phyloP scores from a whole-genome alignment of 2,329 filamentous ascomycete genomes.

The Ilyonectria robusta region DNA sequence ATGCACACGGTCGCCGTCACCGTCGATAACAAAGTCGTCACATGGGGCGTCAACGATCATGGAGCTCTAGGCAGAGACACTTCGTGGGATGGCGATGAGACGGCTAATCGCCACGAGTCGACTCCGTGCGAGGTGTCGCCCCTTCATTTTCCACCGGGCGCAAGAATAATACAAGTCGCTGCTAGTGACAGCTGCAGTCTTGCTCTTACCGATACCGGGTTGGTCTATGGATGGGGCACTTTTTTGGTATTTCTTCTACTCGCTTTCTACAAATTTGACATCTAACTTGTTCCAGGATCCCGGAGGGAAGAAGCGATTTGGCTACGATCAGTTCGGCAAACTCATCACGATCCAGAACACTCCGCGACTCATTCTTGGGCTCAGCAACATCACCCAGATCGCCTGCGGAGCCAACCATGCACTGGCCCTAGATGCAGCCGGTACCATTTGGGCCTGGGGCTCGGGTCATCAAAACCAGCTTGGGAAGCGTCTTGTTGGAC shows the following conservation, averaged over 20 bases:
- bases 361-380: conserved; percentile 57
- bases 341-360: conserved; percentile 54
- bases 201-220: conserved; percentile 76
- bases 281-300: conserved; percentile 32
- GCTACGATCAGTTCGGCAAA: conserved; percentile 57
- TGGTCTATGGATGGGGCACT: conserved; percentile 83
- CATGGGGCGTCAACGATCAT: conserved; percentile 88
- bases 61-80: conserved; percentile 80
- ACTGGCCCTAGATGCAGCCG: conserved; percentile 71
- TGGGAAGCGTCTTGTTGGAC: conserved; percentile 64
- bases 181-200: conserved; percentile 80
- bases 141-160: conserved; percentile 67
- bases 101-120: conserved; percentile 66
- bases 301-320: conserved; percentile 63
- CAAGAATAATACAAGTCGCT: conserved; percentile 69
- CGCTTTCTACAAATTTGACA: too few relatives aligned
- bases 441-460: conserved; percentile 49
- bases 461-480: conserved; percentile 62
- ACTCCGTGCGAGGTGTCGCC: conserved; percentile 72
- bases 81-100: conserved; percentile 70
- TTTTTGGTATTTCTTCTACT: conserved; percentile 69
- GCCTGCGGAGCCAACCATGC: conserved; percentile 76
- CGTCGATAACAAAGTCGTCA: conserved; percentile 81
- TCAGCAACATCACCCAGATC: conserved; percentile 73
- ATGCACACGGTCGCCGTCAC: conserved; percentile 84